These are phyloP conservation scores for Carpinus fangiana DNA, from an alignment of 306 rosid genomes.

Conservation along the genomic window DNA sequence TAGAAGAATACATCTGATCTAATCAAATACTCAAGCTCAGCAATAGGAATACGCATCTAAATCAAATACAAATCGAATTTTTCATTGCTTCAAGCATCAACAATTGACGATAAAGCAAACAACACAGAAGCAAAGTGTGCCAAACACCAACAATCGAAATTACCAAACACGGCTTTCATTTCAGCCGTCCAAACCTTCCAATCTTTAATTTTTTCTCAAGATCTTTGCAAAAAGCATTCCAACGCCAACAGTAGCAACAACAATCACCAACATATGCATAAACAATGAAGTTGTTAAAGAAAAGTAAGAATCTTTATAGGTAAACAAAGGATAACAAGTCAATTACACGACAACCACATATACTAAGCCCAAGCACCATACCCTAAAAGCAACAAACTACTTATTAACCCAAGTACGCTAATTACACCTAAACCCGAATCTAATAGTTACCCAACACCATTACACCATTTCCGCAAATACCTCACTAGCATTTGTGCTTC, in stretches of 20 bases:
- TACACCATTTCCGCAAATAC: background rate
- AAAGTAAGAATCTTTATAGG: background rate
- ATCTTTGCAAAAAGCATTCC: background rate
- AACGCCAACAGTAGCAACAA: background rate
- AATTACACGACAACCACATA: conserved; percentile 22
- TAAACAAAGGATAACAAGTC: background rate
- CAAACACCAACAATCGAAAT: background rate
- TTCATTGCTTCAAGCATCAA: background rate
- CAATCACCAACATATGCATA: background rate
- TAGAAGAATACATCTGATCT: too few species aligned
- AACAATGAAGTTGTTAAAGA: background rate
- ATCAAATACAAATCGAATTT: background rate
- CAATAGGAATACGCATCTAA: too few species aligned
- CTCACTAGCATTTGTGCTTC: conserved; percentile 56
- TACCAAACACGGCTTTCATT: background rate
- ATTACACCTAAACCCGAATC: conserved; percentile 17
- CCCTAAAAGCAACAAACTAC: conserved; percentile 3
- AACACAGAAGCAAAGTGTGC: background rate
- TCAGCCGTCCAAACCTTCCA: background rate
- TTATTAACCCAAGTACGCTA: conserved; percentile 6
- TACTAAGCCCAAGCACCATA: conserved; percentile 8
- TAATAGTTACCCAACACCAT: conserved; percentile 16
- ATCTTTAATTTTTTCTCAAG: background rate
- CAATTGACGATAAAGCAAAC: background rate
- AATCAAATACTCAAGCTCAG: too few species aligned